These are phyloP conservation scores for Athelia psychrophila DNA, from an alignment of 1,284 basidiomycete genomes.

Conservation along the genomic window DNA sequence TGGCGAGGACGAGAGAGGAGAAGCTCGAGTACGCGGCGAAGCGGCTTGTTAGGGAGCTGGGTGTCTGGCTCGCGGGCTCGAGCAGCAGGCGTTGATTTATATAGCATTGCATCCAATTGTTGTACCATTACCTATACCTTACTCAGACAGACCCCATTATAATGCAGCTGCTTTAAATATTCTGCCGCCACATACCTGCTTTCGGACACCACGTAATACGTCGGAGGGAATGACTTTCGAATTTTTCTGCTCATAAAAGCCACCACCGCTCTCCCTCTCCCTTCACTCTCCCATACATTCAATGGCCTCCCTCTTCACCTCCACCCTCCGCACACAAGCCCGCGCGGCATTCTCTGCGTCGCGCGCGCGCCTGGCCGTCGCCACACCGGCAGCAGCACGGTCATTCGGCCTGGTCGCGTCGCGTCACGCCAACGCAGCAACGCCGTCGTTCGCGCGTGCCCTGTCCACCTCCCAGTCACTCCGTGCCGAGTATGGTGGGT, in stretches of 20 bases:
- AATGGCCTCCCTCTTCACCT: constrained; percentile 27
- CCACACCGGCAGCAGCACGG: neutral
- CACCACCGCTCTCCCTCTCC: neutral
- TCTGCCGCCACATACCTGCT: no score
- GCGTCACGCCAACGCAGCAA: neutral
- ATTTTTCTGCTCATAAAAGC: no score
- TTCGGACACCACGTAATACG: no score
- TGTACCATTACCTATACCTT: no score
- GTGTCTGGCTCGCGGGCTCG: constrained; percentile 14
- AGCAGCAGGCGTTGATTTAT: neutral
- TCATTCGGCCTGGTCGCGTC: neutral
- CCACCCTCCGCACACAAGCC: constrained; percentile 29
- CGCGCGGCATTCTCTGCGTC: constrained; percentile 21
- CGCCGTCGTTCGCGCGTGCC: neutral
- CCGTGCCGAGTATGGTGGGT: neutral
- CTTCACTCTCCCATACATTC: neutral
- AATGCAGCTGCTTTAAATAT: no score
- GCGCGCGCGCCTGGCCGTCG: neutral
- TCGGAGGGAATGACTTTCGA: no score
- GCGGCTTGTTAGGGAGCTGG: constrained; percentile 41
- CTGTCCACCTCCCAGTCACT: neutral
- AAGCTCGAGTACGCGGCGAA: constrained; percentile 57
- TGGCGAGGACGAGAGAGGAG: constrained; percentile 50
- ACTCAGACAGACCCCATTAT: no score
- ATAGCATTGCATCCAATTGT: neutral